phyloP scores from a whole-genome alignment of 2,329 filamentous ascomycete genomes.

The Saccharata proteae region DNA sequence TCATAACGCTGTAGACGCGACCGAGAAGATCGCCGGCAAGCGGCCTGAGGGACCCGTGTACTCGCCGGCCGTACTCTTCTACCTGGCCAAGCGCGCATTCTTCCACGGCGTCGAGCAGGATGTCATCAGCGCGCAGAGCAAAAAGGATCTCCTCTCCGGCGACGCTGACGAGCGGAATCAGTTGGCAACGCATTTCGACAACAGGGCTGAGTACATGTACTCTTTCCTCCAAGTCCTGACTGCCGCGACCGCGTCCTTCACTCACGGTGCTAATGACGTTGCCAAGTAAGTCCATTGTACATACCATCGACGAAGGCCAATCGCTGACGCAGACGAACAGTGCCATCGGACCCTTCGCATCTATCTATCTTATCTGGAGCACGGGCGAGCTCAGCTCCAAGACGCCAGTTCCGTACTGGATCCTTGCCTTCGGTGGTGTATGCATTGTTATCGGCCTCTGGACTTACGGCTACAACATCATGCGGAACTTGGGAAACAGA shows the following conservation, averaged over 20 bases:
- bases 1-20: background rate
- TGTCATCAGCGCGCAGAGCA: slow-evolving; percentile 30
- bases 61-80: slow-evolving; percentile 31
- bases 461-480: slow-evolving; percentile 55
- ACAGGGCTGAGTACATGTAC: slow-evolving; percentile 51
- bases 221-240: slow-evolving; percentile 37
- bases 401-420: slow-evolving; percentile 46
- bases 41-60: slow-evolving; percentile 31
- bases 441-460: slow-evolving; percentile 45
- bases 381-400: slow-evolving; percentile 34
- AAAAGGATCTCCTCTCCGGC: slow-evolving; percentile 36
- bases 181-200: slow-evolving; percentile 47
- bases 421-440: slow-evolving; percentile 43
- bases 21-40: slow-evolving; percentile 13
- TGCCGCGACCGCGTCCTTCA: slow-evolving; percentile 61
- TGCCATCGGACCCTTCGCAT: slow-evolving; percentile 49
- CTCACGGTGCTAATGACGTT: slow-evolving; percentile 58
- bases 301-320: background rate
- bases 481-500: slow-evolving; percentile 50
- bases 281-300: slow-evolving; percentile 34
- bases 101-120: slow-evolving; percentile 41
- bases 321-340: background rate
- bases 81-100: slow-evolving; percentile 32
- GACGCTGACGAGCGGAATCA: slow-evolving; percentile 46
- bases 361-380: slow-evolving; percentile 50